Evolutionary conservation across 331 rosid genomes (phyloP), one percentile per base, ranked within the genome.

Genomic region (Cydonia oblonga): DNA sequence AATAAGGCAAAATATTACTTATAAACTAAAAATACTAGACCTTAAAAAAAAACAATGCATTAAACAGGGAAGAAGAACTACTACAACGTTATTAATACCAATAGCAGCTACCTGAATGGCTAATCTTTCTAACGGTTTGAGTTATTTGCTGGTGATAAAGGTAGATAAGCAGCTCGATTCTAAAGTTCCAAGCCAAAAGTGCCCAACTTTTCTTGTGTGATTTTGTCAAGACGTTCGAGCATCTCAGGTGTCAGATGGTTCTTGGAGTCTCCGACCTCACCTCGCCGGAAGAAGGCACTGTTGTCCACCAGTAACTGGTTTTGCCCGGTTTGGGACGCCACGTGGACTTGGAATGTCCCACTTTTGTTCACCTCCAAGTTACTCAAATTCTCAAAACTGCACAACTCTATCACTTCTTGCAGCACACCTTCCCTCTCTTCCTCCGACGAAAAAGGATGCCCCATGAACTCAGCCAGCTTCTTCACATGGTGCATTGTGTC

Each of bases 281-380:
- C 75, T 9, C 26, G 69, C 10, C 69, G 20, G 29, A 64, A 33
- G 29, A 33, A 64, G 24, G 22, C 62, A 57, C 62, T 57, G 62
- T 57, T 57, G 62, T 23, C 15, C 62, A 57, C 29, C 28, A 4
- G 29, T 6, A 57, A 57, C 12, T 22, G 62, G 7, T n/a, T 53
- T 53, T 53, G 59, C 13, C 62, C 62, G 1, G 62, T 57, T 57
- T 57, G 62, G 62, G 62, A 57, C 62, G 28, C 62, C 28, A 57
- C 13, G 23, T 57, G 26, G 5, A 53, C 59, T 19, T 3, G 59
- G 16, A 9, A 57, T 23, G 14, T 40, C n/a, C 66, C 78, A 58
- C 3, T 49, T 38, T 68, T 79, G 56, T 73, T 67, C 42, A 68
- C 75, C 71, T 68, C 75, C 64, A 79, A 74, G 33, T 61, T 59